Percentiles rank a stretch among this genome's conserved stretches.
phyloP scores from a whole-genome alignment of 352 stramenopile species.

The Globisporangium abappressorium region DNA sequence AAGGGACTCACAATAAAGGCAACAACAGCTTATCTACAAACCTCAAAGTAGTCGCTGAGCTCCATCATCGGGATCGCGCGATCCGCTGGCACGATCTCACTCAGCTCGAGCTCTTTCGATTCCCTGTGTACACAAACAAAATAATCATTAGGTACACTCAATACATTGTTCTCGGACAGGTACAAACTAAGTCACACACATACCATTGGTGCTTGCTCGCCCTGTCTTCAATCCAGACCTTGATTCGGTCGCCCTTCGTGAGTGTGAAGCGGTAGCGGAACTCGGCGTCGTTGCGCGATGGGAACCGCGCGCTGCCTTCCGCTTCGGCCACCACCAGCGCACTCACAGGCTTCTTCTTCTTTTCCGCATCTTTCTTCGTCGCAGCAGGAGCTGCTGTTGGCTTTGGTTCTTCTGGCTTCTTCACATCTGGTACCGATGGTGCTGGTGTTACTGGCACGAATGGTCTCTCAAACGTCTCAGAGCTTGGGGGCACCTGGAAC shows the following conservation, averaged over 20 bases:
- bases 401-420: neutral
- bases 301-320: neutral
- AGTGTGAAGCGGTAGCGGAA: neutral
- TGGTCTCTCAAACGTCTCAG: neutral
- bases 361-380: neutral
- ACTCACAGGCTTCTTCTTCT: constrained; percentile 4
- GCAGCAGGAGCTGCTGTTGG: neutral
- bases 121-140: neutral
- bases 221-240: constrained; percentile 1
- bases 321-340: neutral
- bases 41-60: constrained; percentile 15
- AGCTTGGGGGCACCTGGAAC: neutral
- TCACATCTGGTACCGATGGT: neutral
- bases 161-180: neutral
- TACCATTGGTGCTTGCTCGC: constrained; percentile 8
- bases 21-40: neutral
- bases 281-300: neutral
- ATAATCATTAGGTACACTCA: neutral
- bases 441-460: neutral
- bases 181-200: neutral
- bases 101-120: constrained; percentile 8
- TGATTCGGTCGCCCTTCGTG: neutral
- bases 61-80: constrained; percentile 10
- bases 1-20: too few species aligned
- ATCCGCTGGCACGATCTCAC: constrained; percentile 1